These are phyloP conservation scores for Trichoderma hamatum DNA, from an alignment of 2,329 filamentous ascomycete genomes.

Conservation along the genomic window DNA sequence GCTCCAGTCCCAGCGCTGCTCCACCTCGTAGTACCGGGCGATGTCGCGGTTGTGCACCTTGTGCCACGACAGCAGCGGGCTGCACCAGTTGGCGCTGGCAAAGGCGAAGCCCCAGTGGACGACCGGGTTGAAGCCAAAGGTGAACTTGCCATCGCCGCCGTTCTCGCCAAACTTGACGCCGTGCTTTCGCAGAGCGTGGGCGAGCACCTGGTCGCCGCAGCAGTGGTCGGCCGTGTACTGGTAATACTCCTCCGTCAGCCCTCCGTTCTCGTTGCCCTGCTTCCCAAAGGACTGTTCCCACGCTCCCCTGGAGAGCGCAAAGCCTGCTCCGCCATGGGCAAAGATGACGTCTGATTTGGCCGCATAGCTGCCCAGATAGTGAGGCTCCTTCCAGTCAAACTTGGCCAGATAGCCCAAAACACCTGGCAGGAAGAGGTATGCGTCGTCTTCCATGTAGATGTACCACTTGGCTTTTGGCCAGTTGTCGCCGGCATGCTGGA, in stretches of 20 bases:
- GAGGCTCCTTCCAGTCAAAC: conserved; percentile 31
- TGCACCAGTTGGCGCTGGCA: conserved; percentile 33
- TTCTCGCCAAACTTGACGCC: conserved; percentile 35
- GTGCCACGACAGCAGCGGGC: conserved; percentile 34
- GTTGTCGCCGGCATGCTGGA: conserved; percentile 33
- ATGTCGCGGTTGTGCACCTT: conserved; percentile 35
- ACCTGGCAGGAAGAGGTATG: conserved; percentile 34
- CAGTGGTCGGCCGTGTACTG: conserved; percentile 33
- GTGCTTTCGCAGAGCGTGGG: conserved; percentile 30
- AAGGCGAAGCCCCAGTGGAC: conserved; percentile 35
- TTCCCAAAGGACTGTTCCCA: conserved; percentile 34
- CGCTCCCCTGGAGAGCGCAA: conserved; percentile 33
- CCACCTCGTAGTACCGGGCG: conserved; percentile 32
- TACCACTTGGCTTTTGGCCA: conserved; percentile 35
- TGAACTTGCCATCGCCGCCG: conserved; percentile 34
- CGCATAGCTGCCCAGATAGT: conserved; percentile 34
- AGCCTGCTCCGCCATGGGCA: conserved; percentile 34
- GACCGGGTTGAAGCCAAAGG: conserved; percentile 34
- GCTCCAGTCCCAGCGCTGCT: conserved; percentile 33
- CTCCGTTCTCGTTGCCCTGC: conserved; percentile 20
- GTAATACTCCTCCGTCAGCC: conserved; percentile 32
- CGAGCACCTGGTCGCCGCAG: conserved; percentile 35
- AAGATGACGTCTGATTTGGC: conserved; percentile 34
- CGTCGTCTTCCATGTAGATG: conserved; percentile 35
- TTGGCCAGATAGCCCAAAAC: conserved; percentile 29